These are phyloP conservation scores for Laetiporus sulphureus DNA, from an alignment of 1,284 basidiomycete genomes.

Conservation along the genomic window DNA sequence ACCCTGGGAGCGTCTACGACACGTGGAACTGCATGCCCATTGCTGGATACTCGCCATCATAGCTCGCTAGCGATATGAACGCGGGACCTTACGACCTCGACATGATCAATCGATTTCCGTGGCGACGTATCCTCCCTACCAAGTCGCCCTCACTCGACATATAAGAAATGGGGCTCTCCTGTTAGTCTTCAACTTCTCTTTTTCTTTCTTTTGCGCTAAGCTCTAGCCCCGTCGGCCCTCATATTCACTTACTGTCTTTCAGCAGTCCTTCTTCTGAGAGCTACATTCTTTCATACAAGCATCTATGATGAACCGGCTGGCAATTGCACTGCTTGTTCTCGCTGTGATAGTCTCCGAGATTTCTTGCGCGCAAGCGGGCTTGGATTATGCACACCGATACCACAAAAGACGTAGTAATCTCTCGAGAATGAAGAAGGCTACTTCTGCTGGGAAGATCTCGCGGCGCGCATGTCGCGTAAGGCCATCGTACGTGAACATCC, in stretches of 20 bases:
- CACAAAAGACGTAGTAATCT: neutral
- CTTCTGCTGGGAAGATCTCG: slow-evolving; percentile 3
- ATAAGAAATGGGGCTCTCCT: too few relatives aligned
- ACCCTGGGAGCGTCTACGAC: too few relatives aligned
- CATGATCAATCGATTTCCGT: slow-evolving; percentile 7
- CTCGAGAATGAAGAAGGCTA: neutral
- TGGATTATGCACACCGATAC: slow-evolving; percentile 40
- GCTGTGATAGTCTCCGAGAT: slow-evolving; percentile 31
- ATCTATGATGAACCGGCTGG: slow-evolving; percentile 35
- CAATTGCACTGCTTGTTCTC: slow-evolving; percentile 30
- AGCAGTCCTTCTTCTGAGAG: slow-evolving; percentile 3
- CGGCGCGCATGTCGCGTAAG: slow-evolving; percentile 30
- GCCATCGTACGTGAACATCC: slow-evolving; percentile 7
- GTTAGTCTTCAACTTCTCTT: too few relatives aligned
- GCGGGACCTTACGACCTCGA: too few relatives aligned
- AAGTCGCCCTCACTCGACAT: too few relatives aligned
- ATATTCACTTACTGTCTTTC: slow-evolving; percentile 1
- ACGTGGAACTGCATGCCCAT: too few relatives aligned
- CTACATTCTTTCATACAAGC: slow-evolving; percentile 3
- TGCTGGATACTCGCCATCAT: too few relatives aligned
- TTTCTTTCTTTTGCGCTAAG: neutral
- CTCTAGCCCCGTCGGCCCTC: slow-evolving; percentile 3
- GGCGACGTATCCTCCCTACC: slow-evolving; percentile 2
- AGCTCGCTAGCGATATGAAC: too few relatives aligned
- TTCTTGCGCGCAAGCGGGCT: slow-evolving; percentile 34